Evolutionary conservation across 345 rosid species (phyloP).

Genomic region (Gossypium ekmanianum): DNA sequence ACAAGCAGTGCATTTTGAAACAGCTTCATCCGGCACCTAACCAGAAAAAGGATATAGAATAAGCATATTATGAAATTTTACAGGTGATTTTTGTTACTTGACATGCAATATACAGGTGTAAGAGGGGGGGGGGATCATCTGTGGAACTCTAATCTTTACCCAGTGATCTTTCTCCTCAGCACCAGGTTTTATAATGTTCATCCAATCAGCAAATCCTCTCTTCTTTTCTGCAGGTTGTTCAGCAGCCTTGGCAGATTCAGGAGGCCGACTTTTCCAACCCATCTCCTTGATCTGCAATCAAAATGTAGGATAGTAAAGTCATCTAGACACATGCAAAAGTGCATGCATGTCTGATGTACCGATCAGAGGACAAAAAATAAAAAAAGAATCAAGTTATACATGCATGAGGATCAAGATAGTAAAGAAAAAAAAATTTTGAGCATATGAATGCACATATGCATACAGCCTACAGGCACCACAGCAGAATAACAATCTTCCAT

Average conservation of each 20-base stretch:
- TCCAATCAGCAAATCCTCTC: slow-evolving; percentile 81
- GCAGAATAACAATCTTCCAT: not conserved
- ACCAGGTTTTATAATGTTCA: slow-evolving; percentile 82
- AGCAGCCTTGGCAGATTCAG: slow-evolving; percentile 44
- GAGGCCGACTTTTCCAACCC: slow-evolving; percentile 69
- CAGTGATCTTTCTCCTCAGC: slow-evolving; percentile 98
- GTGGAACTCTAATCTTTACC: slow-evolving; percentile 34
- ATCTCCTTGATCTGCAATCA: slow-evolving; percentile 80
- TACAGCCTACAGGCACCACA: not conserved
- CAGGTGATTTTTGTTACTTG: not conserved
- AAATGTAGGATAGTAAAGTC: slow-evolving; percentile 1
- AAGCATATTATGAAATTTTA: not conserved
- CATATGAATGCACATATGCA: not conserved
- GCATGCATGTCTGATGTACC: not conserved
- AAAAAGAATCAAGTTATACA: not conserved
- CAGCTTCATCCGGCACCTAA: slow-evolving; percentile 96
- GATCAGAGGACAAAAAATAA: not conserved
- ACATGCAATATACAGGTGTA: not conserved
- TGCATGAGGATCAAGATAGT: not conserved
- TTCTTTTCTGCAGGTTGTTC: slow-evolving; percentile 74
- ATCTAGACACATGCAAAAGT: not conserved
- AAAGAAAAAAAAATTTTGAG: not conserved
- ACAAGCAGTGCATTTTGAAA: slow-evolving; percentile 76
- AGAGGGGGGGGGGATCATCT: not conserved
- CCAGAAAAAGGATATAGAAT: slow-evolving; percentile 7